A percentile compares a stretch with the other conserved stretches of the same genome.
Conservation (phyloP, 306 rosid species). For the Rosa lucieae region DNA sequence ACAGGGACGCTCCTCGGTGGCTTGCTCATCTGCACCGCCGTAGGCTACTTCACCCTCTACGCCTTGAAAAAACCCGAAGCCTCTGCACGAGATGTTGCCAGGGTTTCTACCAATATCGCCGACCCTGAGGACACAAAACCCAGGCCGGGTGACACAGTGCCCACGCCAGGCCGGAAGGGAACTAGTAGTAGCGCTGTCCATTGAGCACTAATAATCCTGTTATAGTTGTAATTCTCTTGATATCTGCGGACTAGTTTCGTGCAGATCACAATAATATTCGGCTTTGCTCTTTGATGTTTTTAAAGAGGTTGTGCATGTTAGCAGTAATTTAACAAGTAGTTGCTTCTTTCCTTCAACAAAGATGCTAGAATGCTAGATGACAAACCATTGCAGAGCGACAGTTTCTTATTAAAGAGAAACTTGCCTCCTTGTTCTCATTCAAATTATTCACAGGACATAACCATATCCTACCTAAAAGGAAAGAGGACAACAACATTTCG, state of each 20-base stretch:
- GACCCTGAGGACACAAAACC: conserved; percentile 55
- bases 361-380: not conserved
- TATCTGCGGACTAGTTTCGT: not conserved
- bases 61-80: conserved; percentile 67
- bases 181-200: conserved; percentile 10
- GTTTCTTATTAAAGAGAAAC: not conserved
- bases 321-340: not conserved
- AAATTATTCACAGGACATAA: not conserved
- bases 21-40: conserved; percentile 37
- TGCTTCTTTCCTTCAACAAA: not conserved
- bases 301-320: not conserved
- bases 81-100: conserved; percentile 58
- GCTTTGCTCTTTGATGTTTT: not conserved
- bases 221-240: not conserved
- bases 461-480: not conserved
- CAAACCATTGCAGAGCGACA: not conserved
- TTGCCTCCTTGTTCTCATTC: not conserved
- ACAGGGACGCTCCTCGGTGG: conserved; percentile 43
- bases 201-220: not conserved
- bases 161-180: conserved; percentile 14
- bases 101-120: conserved; percentile 52
- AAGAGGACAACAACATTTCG: not conserved
- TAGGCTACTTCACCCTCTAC: conserved; percentile 54
- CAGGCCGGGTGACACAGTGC: not conserved
- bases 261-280: not conserved